A percentile compares a stretch with the other conserved stretches of the same genome.
Evolutionary conservation across 345 rosid genomes (phyloP).

Genomic region (Hibiscus mutabilis): DNA sequence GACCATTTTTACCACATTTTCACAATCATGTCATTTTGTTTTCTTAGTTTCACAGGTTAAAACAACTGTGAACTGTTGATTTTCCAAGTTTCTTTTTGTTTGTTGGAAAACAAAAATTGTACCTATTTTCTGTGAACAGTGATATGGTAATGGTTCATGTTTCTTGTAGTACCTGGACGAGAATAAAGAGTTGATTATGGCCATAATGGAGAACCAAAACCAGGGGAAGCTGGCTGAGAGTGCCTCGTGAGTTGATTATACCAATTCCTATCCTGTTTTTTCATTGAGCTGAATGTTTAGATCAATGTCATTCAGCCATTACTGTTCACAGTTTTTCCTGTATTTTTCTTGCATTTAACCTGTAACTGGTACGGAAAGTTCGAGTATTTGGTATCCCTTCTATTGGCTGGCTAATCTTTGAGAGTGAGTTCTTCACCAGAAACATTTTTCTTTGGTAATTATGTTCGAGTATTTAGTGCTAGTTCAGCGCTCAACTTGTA

Average conservation of each 20-base stretch:
- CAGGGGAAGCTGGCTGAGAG: constrained; percentile 38
- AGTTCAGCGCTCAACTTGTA: background rate
- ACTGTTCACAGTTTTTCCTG: background rate
- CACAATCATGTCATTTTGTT: background rate
- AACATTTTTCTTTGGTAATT: background rate
- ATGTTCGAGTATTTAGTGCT: background rate
- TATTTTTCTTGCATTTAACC: background rate
- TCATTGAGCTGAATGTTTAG: background rate
- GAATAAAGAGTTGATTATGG: constrained; percentile 43
- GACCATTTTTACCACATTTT: background rate
- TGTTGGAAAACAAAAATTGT: background rate
- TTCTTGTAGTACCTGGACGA: constrained; percentile 48
- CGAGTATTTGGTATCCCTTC: background rate
- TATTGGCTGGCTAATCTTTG: background rate
- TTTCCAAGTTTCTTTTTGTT: background rate
- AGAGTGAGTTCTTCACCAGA: background rate
- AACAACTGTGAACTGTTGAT: background rate
- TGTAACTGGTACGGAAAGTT: background rate
- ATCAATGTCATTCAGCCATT: background rate
- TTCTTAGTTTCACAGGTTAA: background rate
- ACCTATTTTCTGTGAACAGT: background rate
- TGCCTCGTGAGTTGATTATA: constrained; percentile 27
- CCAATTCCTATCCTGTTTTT: background rate
- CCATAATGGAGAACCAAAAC: constrained; percentile 44
- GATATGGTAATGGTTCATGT: constrained; percentile 5